These are phyloP conservation scores for Colletotrichum lentis DNA, from an alignment of 2,329 filamentous ascomycete species.

Conservation along the genomic window DNA sequence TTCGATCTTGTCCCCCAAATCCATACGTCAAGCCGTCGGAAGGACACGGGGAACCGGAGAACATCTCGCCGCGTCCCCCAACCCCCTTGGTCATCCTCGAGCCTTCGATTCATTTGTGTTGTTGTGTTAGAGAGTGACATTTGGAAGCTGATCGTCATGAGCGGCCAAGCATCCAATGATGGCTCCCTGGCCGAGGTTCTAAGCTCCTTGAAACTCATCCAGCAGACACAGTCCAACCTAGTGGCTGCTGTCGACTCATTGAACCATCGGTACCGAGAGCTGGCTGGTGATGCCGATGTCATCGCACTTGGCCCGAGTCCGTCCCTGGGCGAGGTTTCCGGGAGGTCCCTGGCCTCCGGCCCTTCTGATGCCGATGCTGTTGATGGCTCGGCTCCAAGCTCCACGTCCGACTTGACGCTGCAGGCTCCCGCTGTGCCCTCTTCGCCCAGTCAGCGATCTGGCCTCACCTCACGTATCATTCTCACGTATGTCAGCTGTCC, in stretches of 20 bases:
- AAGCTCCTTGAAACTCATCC: slow-evolving; percentile 48
- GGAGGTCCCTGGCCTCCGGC: slow-evolving; percentile 33
- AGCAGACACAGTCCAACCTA: slow-evolving; percentile 53
- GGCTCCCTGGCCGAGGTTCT: slow-evolving; percentile 49
- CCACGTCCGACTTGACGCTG: slow-evolving; percentile 31
- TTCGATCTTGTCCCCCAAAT: background rate
- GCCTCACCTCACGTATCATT: slow-evolving; percentile 63
- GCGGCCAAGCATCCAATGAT: slow-evolving; percentile 5
- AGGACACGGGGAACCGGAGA: background rate
- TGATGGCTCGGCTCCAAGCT: slow-evolving; percentile 12
- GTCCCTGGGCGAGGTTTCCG: slow-evolving; percentile 7
- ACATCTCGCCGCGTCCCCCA: background rate
- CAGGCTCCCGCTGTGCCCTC: slow-evolving; percentile 42
- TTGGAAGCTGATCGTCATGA: slow-evolving; percentile 26
- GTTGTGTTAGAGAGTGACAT: slow-evolving; percentile 3
- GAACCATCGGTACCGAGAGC: slow-evolving; percentile 42
- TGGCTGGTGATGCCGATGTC: slow-evolving; percentile 23
- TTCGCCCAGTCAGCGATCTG: slow-evolving; percentile 51
- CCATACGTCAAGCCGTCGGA: background rate
- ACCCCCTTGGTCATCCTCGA: background rate
- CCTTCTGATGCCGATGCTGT: slow-evolving; percentile 15
- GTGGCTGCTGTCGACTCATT: slow-evolving; percentile 53
- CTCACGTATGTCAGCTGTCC: slow-evolving; percentile 55
- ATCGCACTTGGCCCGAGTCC: slow-evolving; percentile 19
- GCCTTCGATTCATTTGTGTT: background rate